Percentiles rank a stretch among this genome's conserved stretches.
These are phyloP conservation scores for Paracoccidioides brasiliensis DNA, from an alignment of 2,329 filamentous ascomycete genomes.

Conservation along the genomic window DNA sequence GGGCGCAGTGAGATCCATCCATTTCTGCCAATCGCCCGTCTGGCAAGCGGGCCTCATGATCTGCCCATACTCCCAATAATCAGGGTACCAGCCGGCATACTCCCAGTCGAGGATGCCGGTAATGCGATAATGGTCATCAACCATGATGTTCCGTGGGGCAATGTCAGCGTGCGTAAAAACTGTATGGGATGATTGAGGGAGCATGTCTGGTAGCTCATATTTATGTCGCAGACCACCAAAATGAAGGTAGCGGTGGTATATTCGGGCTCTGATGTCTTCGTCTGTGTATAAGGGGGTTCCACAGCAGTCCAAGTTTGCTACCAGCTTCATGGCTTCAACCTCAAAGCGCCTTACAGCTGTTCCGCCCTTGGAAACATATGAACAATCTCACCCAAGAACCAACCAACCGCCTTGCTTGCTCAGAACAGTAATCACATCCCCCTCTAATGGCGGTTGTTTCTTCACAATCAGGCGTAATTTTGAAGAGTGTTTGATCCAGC, in stretches of 20 bases:
- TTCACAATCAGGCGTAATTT: background rate
- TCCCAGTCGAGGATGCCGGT: slow-evolving; percentile 32
- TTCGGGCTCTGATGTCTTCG: slow-evolving; percentile 13
- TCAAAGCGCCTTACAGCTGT: slow-evolving; percentile 1
- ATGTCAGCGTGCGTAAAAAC: slow-evolving; percentile 23
- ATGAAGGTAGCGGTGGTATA: slow-evolving; percentile 17
- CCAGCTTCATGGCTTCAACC: slow-evolving; percentile 6
- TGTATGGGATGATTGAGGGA: slow-evolving; percentile 13
- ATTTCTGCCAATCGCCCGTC: slow-evolving; percentile 15
- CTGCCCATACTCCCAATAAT: slow-evolving; percentile 31
- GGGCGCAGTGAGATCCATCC: slow-evolving; percentile 19
- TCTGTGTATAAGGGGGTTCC: slow-evolving; percentile 14
- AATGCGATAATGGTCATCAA: slow-evolving; percentile 13
- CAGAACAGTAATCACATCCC: slow-evolving; percentile 6
- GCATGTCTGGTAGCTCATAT: slow-evolving; percentile 14
- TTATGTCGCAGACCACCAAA: slow-evolving; percentile 13
- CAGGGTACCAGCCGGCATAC: slow-evolving; percentile 28
- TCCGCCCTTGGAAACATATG: slow-evolving; percentile 5
- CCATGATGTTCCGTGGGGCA: slow-evolving; percentile 22
- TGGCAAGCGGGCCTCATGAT: slow-evolving; percentile 17
- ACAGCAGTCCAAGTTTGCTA: slow-evolving; percentile 11
- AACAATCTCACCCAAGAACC: slow-evolving; percentile 5
- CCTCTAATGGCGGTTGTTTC: slow-evolving; percentile 2
- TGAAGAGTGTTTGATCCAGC: slow-evolving; percentile 1
- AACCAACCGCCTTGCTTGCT: slow-evolving; percentile 5